phyloP scores from a whole-genome alignment of 2,329 filamentous ascomycete species.

The Aureobasidium pullulans region DNA sequence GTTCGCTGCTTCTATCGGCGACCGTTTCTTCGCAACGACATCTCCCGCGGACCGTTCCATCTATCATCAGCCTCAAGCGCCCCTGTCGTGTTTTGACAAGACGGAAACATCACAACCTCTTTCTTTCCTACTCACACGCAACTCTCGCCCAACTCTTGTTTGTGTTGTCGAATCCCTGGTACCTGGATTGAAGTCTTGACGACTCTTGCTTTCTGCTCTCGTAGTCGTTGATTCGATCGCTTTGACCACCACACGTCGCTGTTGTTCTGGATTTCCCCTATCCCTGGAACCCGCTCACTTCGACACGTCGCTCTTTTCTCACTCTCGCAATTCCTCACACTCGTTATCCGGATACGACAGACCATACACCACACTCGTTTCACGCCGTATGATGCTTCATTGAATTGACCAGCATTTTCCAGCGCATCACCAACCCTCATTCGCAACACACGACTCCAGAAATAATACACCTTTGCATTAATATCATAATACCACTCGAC shows the following conservation, averaged over 20 bases:
- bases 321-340: neutral
- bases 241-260: neutral
- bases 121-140: neutral
- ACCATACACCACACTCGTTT: conserved; percentile 1
- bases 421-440: neutral
- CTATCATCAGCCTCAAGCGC: conserved; percentile 3
- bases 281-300: neutral
- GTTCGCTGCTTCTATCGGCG: conserved; percentile 5
- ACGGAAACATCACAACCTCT: conserved; percentile 4
- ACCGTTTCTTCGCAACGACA: conserved; percentile 3
- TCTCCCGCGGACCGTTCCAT: neutral
- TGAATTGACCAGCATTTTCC: neutral
- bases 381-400: neutral
- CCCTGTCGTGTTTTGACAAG: conserved; percentile 10
- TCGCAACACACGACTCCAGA: neutral
- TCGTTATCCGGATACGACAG: conserved; percentile 1
- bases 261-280: neutral
- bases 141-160: neutral
- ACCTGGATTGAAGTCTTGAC: conserved; percentile 9
- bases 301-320: conserved; percentile 10
- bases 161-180: conserved; percentile 4
- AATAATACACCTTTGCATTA: conserved; percentile 1
- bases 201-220: neutral
- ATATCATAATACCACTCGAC: conserved; percentile 6
- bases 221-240: conserved; percentile 5